Conservation (phyloP, 192 early-diverging fungal species). For the Coemansia javaensis region DNA sequence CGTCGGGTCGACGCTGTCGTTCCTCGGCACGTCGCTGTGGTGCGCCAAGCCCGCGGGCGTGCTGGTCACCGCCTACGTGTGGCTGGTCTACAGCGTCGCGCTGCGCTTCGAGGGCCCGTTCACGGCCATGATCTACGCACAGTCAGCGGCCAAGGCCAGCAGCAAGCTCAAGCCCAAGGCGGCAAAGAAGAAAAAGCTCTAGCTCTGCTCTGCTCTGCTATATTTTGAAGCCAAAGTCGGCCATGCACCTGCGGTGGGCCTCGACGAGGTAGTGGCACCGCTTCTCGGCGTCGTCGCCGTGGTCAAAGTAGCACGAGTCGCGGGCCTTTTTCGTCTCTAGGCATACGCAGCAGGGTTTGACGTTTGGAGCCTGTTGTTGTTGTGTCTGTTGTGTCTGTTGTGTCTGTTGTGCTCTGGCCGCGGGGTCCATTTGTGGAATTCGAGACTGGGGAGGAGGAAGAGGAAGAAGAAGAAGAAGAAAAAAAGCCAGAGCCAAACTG, state of each 20-base stretch:
- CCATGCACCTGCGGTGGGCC: constrained; percentile 87
- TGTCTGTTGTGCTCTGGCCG: neutral
- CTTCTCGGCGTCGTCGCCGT: constrained; percentile 68
- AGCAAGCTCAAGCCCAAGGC: neutral
- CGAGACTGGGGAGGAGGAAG: no score
- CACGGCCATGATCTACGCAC: constrained; percentile 71
- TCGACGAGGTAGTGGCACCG: constrained; percentile 84
- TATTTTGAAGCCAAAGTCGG: constrained; percentile 90
- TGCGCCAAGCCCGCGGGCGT: constrained; percentile 67
- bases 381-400: constrained; percentile 1
- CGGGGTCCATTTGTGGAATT: no score
- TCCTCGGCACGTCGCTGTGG: constrained; percentile 80
- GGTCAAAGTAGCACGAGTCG: constrained; percentile 81
- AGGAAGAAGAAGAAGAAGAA: no score
- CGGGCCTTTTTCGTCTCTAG: constrained; percentile 89
- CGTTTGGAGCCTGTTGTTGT: neutral
- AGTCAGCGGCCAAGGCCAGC: neutral
- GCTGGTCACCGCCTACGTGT: constrained; percentile 62
- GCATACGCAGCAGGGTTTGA: constrained; percentile 96
- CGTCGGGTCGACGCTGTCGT: constrained; percentile 80
- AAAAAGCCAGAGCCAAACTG: no score
- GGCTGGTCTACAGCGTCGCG: constrained; percentile 71
- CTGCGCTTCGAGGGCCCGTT: constrained; percentile 79
- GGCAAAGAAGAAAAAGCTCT: constrained; percentile 39
- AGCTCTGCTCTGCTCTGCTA: constrained; percentile 12